Conservation (phyloP, 2,329 filamentous ascomycete genomes). For the Sordariomycetes sp. region DNA sequence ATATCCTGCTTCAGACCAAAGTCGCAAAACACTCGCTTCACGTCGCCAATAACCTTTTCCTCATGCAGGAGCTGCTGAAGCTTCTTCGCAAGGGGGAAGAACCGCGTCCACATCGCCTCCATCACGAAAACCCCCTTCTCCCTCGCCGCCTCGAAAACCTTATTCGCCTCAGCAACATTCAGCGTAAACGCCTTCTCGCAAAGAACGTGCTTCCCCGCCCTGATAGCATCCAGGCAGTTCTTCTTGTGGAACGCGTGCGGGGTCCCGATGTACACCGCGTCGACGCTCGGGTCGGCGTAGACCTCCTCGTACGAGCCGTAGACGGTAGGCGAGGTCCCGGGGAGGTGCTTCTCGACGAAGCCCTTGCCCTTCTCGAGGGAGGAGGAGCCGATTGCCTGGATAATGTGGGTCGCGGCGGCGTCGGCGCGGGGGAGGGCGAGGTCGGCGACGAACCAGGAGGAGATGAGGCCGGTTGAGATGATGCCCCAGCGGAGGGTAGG, state of each 20-base stretch:
- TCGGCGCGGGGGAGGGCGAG: constrained; percentile 22
- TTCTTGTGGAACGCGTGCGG: constrained; percentile 22
- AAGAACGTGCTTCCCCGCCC: constrained; percentile 22
- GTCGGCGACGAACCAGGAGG: constrained; percentile 25
- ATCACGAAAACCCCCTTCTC: constrained; percentile 21
- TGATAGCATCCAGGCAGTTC: constrained; percentile 20
- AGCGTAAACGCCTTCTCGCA: constrained; percentile 25
- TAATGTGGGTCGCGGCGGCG: constrained; percentile 24
- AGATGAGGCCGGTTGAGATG: constrained; percentile 3
- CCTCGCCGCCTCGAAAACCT: constrained; percentile 16
- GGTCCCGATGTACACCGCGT: constrained; percentile 24
- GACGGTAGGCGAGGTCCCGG: background rate
- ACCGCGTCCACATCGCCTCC: constrained; percentile 25
- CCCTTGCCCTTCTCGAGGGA: constrained; percentile 19
- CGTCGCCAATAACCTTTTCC: constrained; percentile 25
- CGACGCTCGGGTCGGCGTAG: constrained; percentile 18
- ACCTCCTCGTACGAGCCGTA: constrained; percentile 16
- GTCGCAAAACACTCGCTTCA: constrained; percentile 26
- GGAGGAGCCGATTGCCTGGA: constrained; percentile 29
- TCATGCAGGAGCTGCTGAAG: constrained; percentile 20
- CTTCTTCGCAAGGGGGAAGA: constrained; percentile 17
- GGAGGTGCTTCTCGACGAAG: background rate
- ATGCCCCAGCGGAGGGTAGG: constrained; percentile 4
- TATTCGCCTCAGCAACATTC: constrained; percentile 16
- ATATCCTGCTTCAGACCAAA: constrained; percentile 26